These are phyloP conservation scores for Beauveria brongniartii DNA, from an alignment of 2,329 filamentous ascomycete genomes.

Conservation along the genomic window DNA sequence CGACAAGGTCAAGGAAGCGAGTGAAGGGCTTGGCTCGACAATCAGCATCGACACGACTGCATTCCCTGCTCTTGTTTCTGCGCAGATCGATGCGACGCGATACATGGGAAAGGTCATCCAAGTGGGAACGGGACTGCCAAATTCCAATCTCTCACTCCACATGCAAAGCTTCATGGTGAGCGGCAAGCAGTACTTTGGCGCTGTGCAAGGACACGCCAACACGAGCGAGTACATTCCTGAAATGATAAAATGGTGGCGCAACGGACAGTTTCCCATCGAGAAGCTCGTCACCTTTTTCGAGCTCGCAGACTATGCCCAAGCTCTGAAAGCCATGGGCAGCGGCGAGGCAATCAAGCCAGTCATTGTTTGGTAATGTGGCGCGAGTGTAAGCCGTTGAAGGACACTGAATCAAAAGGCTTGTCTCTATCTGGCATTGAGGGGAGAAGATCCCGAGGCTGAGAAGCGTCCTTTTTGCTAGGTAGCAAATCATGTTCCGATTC, in stretches of 20 bases:
- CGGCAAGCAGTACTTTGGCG: slow-evolving; percentile 40
- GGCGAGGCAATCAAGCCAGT: slow-evolving; percentile 27
- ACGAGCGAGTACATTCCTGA: slow-evolving; percentile 33
- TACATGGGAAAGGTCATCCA: slow-evolving; percentile 40
- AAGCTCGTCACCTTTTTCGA: slow-evolving; percentile 24
- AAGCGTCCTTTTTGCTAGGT: too few species aligned
- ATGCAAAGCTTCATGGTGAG: slow-evolving; percentile 36
- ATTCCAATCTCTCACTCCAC: slow-evolving; percentile 32
- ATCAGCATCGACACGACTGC: slow-evolving; percentile 44
- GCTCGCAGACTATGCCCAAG: slow-evolving; percentile 21
- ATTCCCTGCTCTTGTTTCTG: slow-evolving; percentile 29
- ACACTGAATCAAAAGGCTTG: too few species aligned
- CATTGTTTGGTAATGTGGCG: slow-evolving; percentile 19
- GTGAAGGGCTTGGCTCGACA: slow-evolving; percentile 37
- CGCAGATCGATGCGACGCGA: slow-evolving; percentile 32
- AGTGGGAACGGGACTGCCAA: slow-evolving; percentile 38
- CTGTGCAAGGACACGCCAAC: slow-evolving; percentile 23
- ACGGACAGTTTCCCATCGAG: slow-evolving; percentile 26
- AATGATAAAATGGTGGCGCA: slow-evolving; percentile 25
- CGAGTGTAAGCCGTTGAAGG: too few species aligned
- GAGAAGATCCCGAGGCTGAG: too few species aligned
- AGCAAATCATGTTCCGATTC: too few species aligned
- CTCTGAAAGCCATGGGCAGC: slow-evolving; percentile 22
- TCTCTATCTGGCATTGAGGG: too few species aligned
- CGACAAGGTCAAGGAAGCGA: slow-evolving; percentile 25